Percentiles rank a stretch among this genome's conserved stretches.
These are phyloP conservation scores for Aspergillus fumigatiaffinis DNA, from an alignment of 2,329 filamentous ascomycete genomes.

Conservation along the genomic window DNA sequence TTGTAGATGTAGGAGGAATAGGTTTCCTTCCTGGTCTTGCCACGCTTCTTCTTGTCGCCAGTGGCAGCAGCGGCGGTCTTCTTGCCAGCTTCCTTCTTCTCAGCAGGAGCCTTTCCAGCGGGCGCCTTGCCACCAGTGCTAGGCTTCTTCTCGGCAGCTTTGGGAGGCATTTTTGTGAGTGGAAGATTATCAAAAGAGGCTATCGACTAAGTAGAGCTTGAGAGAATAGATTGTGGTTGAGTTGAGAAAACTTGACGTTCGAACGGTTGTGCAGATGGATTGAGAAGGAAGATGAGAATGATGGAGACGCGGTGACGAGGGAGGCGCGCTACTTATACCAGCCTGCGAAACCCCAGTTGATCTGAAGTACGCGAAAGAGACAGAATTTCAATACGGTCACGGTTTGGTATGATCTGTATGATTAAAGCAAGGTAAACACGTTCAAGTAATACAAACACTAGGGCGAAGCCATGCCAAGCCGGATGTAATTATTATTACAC, in stretches of 20 bases:
- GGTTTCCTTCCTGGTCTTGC: constrained; percentile 99
- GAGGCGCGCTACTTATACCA: constrained; percentile 45
- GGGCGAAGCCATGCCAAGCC: constrained; percentile 13
- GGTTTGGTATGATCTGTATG: constrained; percentile 44
- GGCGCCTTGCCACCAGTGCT: constrained; percentile 87
- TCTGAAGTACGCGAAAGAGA: constrained; percentile 41
- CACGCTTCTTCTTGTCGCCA: constrained; percentile 99
- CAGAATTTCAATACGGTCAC: constrained; percentile 46
- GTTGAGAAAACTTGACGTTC: constrained; percentile 27
- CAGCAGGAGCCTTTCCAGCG: constrained; percentile 72
- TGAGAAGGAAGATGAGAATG: constrained; percentile 29
- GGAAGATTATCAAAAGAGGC: constrained; percentile 23
- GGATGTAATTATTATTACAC: constrained; percentile 18
- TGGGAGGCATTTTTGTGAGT: constrained; percentile 81
- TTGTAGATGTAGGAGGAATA: constrained; percentile 99
- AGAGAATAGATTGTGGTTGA: not conserved
- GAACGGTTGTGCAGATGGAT: constrained; percentile 24
- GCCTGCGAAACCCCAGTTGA: constrained; percentile 40
- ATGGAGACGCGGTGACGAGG: constrained; percentile 39
- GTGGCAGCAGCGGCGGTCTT: constrained; percentile 82
- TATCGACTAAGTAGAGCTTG: not conserved
- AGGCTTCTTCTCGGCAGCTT: constrained; percentile 98
- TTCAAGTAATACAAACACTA: constrained; percentile 5
- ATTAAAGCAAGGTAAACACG: constrained; percentile 31
- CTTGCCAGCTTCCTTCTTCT: constrained; percentile 99